phyloP scores from a whole-genome alignment of 305 asterid genomes.

The Fraxinus greggii region DNA sequence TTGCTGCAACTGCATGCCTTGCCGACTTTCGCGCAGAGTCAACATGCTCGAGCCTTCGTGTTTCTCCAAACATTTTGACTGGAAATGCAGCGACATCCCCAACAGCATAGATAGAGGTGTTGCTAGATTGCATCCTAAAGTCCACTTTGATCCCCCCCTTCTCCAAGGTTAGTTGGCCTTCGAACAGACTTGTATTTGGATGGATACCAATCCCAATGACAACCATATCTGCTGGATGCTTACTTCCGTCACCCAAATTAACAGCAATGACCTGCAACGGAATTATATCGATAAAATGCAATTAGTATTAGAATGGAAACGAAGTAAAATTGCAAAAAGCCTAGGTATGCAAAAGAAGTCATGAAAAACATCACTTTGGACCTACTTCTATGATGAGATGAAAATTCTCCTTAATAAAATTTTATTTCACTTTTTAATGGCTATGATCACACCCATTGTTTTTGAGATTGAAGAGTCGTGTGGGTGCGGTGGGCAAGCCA shows the following conservation, averaged over 20 bases:
- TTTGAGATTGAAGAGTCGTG: neutral
- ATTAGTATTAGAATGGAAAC: neutral
- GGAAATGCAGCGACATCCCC: constrained; percentile 87
- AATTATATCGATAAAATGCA: constrained; percentile 1
- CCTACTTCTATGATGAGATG: neutral
- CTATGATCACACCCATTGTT: neutral
- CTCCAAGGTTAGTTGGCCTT: constrained; percentile 73
- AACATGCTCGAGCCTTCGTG: constrained; percentile 80
- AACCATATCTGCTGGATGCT: constrained; percentile 68
- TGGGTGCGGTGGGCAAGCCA: neutral
- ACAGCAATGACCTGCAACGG: constrained; percentile 61
- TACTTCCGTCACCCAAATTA: constrained; percentile 59
- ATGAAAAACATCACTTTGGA: neutral
- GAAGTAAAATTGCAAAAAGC: neutral
- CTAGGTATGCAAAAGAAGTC: neutral
- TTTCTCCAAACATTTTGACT: constrained; percentile 56
- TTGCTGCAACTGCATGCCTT: constrained; percentile 68
- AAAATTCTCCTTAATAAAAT: neutral
- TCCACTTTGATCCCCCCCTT: constrained; percentile 80
- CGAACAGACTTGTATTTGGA: constrained; percentile 67
- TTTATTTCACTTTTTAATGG: neutral
- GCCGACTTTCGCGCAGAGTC: constrained; percentile 81
- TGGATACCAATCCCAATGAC: constrained; percentile 72
- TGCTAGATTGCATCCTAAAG: constrained; percentile 69
- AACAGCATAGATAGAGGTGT: constrained; percentile 63